These are phyloP conservation scores for Coemansia sp. DNA, from an alignment of 192 early-diverging fungal species.

Conservation along the genomic window DNA sequence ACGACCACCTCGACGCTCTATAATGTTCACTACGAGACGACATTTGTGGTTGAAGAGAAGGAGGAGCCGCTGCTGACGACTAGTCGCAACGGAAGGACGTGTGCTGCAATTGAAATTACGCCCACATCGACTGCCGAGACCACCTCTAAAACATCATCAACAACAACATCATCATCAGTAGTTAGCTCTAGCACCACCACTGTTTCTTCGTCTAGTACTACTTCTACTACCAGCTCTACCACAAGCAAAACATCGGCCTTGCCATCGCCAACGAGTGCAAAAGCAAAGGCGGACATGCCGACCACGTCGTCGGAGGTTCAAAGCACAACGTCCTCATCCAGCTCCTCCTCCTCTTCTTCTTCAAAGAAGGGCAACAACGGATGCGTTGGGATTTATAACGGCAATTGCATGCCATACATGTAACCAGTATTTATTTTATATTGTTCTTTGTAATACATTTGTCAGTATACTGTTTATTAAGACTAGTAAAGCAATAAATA, in stretches of 20 bases:
- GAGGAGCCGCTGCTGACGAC: too few relatives aligned
- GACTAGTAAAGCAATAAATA: background rate
- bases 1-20: background rate
- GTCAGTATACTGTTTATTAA: background rate
- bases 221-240: too few relatives aligned
- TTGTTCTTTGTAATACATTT: too few relatives aligned
- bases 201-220: too few relatives aligned
- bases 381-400: background rate
- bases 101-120: background rate
- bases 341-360: background rate
- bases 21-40: background rate
- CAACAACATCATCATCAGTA: background rate
- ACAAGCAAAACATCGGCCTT: too few relatives aligned
- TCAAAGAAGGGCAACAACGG: background rate
- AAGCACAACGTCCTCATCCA: too few relatives aligned
- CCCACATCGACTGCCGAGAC: background rate
- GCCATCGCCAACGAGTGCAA: too few relatives aligned
- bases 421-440: background rate
- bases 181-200: background rate
- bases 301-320: too few relatives aligned
- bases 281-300: too few relatives aligned
- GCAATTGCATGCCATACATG: conserved; percentile 8
- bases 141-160: background rate
- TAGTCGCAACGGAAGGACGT: background rate
- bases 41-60: too few relatives aligned